Evolutionary conservation across 768 basidiomycete species (phyloP).

Genomic region (Boletus pseudo-olivaceus): DNA sequence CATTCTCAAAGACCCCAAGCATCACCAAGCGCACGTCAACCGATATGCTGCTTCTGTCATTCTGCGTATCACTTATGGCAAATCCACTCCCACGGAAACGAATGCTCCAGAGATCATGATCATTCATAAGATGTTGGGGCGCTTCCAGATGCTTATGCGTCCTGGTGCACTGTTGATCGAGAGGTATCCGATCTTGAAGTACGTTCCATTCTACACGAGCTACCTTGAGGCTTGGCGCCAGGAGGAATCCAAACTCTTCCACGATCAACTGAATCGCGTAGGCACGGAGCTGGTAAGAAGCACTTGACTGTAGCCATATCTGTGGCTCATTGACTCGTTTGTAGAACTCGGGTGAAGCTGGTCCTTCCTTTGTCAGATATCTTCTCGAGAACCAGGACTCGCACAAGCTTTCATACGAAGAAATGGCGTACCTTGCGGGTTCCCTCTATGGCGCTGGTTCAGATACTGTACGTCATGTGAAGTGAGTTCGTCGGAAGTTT

Average conservation of each 20-base stretch:
- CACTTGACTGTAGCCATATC: background rate
- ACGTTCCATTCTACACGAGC: slow-evolving; percentile 60
- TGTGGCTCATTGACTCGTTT: background rate
- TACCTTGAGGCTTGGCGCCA: slow-evolving; percentile 53
- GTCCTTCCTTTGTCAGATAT: slow-evolving; percentile 53
- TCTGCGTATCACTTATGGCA: slow-evolving; percentile 35
- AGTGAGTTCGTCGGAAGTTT: background rate
- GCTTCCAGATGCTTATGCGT: slow-evolving; percentile 36
- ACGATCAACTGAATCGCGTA: slow-evolving; percentile 47
- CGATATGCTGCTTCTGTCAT: slow-evolving; percentile 37
- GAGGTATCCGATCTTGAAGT: slow-evolving; percentile 36
- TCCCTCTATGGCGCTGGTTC: slow-evolving; percentile 66
- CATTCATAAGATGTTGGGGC: slow-evolving; percentile 33
- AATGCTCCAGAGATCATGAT: slow-evolving; percentile 32
- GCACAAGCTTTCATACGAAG: slow-evolving; percentile 51
- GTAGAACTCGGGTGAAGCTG: slow-evolving; percentile 22
- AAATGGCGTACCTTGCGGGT: slow-evolving; percentile 61
- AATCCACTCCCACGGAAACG: slow-evolving; percentile 28
- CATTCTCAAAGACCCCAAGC: slow-evolving; percentile 30
- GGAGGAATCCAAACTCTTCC: slow-evolving; percentile 56
- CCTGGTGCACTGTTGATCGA: slow-evolving; percentile 38
- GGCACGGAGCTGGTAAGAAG: slow-evolving; percentile 39
- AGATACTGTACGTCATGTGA: slow-evolving; percentile 44
- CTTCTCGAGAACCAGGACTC: slow-evolving; percentile 53
- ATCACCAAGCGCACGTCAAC: slow-evolving; percentile 56